These are phyloP conservation scores for Fraxinus greggii DNA, from an alignment of 305 asterid genomes.

Conservation along the genomic window DNA sequence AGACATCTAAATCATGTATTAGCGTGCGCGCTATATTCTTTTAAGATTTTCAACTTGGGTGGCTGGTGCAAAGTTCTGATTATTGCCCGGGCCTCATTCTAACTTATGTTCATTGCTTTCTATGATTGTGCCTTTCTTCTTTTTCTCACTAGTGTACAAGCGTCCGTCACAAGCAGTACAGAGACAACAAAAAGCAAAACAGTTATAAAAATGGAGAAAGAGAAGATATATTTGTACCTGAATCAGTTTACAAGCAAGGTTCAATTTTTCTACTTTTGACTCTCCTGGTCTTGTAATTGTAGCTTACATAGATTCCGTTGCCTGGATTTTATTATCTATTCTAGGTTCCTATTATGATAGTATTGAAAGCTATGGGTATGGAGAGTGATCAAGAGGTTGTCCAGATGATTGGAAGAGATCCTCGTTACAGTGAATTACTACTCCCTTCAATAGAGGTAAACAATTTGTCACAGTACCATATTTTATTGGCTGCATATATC, in stretches of 20 bases:
- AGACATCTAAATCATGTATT: neutral
- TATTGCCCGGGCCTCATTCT: neutral
- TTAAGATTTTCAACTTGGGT: neutral
- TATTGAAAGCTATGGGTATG: conserved; percentile 97
- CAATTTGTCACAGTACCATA: conserved; percentile 7
- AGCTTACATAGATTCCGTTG: neutral
- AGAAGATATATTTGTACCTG: conserved; percentile 66
- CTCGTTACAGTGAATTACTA: conserved; percentile 76
- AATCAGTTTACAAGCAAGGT: conserved; percentile 76
- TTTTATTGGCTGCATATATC: conserved; percentile 1
- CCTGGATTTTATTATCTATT: conserved; percentile 26
- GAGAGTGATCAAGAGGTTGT: conserved; percentile 97
- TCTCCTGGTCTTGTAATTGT: neutral
- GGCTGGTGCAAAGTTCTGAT: neutral
- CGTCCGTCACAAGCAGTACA: conserved; percentile 87
- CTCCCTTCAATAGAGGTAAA: conserved; percentile 92
- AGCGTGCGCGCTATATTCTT: neutral
- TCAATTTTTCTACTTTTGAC: conserved; percentile 16
- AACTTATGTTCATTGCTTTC: neutral
- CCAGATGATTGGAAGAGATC: conserved; percentile 98
- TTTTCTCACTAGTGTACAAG: conserved; percentile 70
- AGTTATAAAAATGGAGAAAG: conserved; percentile 84
- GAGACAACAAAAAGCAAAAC: conserved; percentile 74
- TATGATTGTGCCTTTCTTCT: conserved; percentile 15
- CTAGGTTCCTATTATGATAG: conserved; percentile 86